Base-by-base conservation (phyloP, 352 stramenopile species). In the Pythium aphanidermatum region DNA sequence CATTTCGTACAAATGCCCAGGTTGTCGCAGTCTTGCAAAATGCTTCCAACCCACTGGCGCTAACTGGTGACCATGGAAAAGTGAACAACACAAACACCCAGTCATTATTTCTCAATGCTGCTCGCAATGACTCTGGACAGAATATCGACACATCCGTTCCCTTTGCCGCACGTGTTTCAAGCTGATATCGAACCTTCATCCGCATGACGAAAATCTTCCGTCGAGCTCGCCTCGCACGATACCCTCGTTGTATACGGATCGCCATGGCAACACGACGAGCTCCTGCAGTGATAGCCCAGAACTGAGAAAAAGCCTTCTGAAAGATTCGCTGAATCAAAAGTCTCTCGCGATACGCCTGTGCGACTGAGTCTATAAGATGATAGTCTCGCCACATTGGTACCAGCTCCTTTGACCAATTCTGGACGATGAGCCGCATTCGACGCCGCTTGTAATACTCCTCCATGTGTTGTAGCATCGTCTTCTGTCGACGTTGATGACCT, bases 61-160 rank as follows among this genome's bases (percentile, higher is more conserved):
- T 25, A 8, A 66, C 11, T 3, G 59, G 59, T 16, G 50, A 26
- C 65, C 65, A 76, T 2, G 65, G 65, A 20, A 68, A 56, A 6
- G 43, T 50, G 24, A 73, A 43, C 1, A 76, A 40, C 20, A 54
- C 55, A 48, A 76, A 76, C 2, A 63, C 40, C 65, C 65, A 76
- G 5, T 65, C 11, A 14, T 59, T 35, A 3, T 38, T 49, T 21
- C 29, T 33, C 11, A 73, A 13, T 2, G 44, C 28, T 0, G 50
- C 31, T 30, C 61, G 27, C 19, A 77, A 34, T 6, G 46, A 26
- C 3, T 50, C 32, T 2, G 41, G 6, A 0, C 44, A 60, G 21
- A 66, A 60, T 1, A 17, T 14, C 1, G 10, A n/a, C 0, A 64
- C 50, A 46, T 72, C 60, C 20, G 35, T 33, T 9, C 50, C 54